Conservation (phyloP, 208 protist species). For the Trypanosoma grayi region DNA sequence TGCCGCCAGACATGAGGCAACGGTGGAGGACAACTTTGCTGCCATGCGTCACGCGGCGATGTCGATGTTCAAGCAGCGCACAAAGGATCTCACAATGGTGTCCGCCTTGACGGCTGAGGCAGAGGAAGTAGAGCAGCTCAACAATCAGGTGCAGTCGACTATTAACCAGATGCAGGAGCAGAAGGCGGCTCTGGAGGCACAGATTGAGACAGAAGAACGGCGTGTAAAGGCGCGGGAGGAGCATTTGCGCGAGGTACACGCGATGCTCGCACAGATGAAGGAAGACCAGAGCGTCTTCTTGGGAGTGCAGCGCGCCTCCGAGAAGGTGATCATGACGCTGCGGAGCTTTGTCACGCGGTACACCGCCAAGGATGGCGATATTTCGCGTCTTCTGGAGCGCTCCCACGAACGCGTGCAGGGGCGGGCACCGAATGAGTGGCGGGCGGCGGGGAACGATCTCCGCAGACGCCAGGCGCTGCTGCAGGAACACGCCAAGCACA, state of each 20-base stretch:
- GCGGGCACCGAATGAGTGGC: conserved; percentile 47
- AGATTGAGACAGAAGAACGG: conserved; percentile 54
- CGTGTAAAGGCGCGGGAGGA: conserved; percentile 41
- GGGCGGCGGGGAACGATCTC: conserved; percentile 32
- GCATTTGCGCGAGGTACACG: conserved; percentile 46
- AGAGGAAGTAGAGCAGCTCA: conserved; percentile 22
- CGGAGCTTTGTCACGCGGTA: conserved; percentile 33
- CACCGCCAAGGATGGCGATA: conserved; percentile 26
- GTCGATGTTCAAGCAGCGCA: conserved; percentile 81
- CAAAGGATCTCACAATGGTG: conserved; percentile 75
- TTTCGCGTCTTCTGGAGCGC: conserved; percentile 42
- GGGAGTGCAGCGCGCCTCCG: conserved; percentile 34
- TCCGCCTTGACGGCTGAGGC: conserved; percentile 29
- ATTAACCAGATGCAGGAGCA: conserved; percentile 41
- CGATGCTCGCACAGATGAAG: conserved; percentile 45
- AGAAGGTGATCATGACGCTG: conserved; percentile 28
- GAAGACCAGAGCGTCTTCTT: conserved; percentile 43
- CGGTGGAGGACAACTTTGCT: conserved; percentile 51
- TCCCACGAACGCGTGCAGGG: conserved; percentile 29
- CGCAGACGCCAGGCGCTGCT: conserved; percentile 32
- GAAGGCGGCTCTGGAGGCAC: conserved; percentile 45
- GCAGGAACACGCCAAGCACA: conserved; percentile 27
- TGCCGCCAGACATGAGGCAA: neutral
- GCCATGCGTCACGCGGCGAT: conserved; percentile 66
- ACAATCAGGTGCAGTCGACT: conserved; percentile 26